Evolutionary conservation across 257 asterid genomes (phyloP).

Genomic region (Anisodus acutangulus): DNA sequence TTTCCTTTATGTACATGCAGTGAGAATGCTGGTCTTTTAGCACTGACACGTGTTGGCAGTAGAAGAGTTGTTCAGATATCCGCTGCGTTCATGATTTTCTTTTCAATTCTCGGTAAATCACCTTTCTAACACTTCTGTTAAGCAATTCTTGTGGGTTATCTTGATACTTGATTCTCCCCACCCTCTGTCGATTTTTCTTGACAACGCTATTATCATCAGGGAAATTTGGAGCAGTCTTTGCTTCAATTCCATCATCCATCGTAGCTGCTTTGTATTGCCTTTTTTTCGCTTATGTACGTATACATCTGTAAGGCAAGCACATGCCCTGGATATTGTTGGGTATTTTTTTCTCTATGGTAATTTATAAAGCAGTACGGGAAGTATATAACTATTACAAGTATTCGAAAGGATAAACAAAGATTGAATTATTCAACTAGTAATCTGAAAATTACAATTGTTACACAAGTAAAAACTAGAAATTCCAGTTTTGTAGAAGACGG

Average conservation of each 20-base stretch:
- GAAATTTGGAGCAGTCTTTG: slow-evolving; percentile 92
- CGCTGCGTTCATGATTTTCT: slow-evolving; percentile 96
- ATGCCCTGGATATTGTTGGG: background rate
- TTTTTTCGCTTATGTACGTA: slow-evolving; percentile 91
- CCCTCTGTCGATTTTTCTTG: background rate
- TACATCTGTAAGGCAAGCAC: background rate
- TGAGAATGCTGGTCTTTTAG: slow-evolving; percentile 92
- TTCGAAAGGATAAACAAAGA: no score
- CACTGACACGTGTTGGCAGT: slow-evolving; percentile 91
- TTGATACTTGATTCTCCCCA: background rate
- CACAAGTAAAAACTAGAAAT: no score
- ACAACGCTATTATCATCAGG: slow-evolving; percentile 44
- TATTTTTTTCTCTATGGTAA: no score
- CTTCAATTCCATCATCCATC: slow-evolving; percentile 92
- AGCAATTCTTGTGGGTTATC: slow-evolving; percentile 9
- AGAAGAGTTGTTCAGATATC: slow-evolving; percentile 95
- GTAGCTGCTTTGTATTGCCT: slow-evolving; percentile 87
- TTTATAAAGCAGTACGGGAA: no score
- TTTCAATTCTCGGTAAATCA: slow-evolving; percentile 77
- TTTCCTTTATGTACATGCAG: slow-evolving; percentile 42
- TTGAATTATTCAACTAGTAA: no score
- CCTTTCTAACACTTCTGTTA: background rate
- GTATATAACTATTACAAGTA: no score
- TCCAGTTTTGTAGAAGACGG: no score
- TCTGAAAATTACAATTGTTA: no score